Evolutionary conservation across 768 basidiomycete species (phyloP).

Genomic region (Kwoniella sp.): DNA sequence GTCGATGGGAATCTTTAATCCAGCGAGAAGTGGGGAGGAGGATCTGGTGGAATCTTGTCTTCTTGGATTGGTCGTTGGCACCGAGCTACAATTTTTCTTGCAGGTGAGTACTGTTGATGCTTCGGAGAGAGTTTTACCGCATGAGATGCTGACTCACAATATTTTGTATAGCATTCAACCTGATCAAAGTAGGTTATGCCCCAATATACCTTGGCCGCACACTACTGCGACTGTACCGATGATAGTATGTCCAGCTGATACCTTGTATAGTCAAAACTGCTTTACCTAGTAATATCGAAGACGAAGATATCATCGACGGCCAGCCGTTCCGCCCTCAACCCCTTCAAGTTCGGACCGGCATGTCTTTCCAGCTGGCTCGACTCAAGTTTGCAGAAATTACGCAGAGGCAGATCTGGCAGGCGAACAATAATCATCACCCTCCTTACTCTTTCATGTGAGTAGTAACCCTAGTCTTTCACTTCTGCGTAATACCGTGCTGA

Average conservation of each 20-base stretch:
- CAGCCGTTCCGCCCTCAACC: conserved; percentile 49
- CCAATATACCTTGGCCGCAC: no score
- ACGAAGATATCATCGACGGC: conserved; percentile 55
- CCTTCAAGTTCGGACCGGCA: conserved; percentile 42
- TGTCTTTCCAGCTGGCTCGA: conserved; percentile 55
- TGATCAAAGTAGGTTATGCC: conserved; percentile 53
- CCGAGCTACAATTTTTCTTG: conserved; percentile 53
- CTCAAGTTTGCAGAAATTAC: conserved; percentile 53
- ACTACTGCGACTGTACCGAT: neutral
- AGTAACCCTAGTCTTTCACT: neutral
- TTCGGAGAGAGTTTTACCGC: neutral
- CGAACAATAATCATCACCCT: conserved; percentile 52
- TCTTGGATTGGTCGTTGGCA: conserved; percentile 56
- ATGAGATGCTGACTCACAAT: neutral
- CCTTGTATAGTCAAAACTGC: conserved; percentile 52
- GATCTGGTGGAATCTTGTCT: conserved; percentile 56
- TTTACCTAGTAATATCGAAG: conserved; percentile 55
- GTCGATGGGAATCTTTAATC: conserved; percentile 55
- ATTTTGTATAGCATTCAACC: conserved; percentile 47
- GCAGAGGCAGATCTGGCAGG: conserved; percentile 55
- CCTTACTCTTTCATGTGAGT: conserved; percentile 55
- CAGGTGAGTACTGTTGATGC: conserved; percentile 12
- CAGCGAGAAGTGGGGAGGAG: conserved; percentile 55
- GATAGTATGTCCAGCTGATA: conserved; percentile 6
- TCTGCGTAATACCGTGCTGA: neutral